phyloP scores from a whole-genome alignment of 1,284 basidiomycete species.

The Thelephora terrestris region DNA sequence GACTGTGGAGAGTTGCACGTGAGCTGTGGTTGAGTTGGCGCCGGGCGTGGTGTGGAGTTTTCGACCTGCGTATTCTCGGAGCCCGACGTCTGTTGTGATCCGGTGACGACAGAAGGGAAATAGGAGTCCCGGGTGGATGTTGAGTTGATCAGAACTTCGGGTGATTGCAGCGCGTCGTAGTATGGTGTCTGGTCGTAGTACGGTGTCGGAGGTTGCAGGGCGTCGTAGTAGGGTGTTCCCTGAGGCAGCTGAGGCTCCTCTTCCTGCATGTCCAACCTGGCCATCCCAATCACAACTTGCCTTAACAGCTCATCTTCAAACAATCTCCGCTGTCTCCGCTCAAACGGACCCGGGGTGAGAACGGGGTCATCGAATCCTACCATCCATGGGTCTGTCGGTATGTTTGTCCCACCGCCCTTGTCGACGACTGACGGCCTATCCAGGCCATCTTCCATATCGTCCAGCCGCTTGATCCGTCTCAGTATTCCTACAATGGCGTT shows the following conservation, averaged over 20 bases:
- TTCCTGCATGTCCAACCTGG: conserved; percentile 48
- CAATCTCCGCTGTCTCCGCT: conserved; percentile 42
- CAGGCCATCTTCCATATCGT: conserved; percentile 27
- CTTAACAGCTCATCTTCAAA: conserved; percentile 75
- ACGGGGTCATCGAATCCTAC: conserved; percentile 21
- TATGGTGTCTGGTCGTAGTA: neutral
- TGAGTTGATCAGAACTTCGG: neutral
- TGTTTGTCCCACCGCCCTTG: conserved; percentile 7
- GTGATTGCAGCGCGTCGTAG: neutral
- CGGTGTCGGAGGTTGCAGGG: neutral
- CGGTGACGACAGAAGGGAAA: neutral
- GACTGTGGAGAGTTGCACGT: neutral
- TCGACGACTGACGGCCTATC: conserved; percentile 5
- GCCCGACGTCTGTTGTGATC: neutral
- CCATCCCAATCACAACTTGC: conserved; percentile 84
- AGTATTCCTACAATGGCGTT: conserved; percentile 74
- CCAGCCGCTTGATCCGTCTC: conserved; percentile 46
- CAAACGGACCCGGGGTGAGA: conserved; percentile 38
- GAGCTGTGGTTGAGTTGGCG: neutral
- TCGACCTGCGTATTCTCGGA: neutral
- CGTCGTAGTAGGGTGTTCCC: neutral
- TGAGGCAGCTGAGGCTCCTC: conserved; percentile 7
- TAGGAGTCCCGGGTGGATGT: neutral
- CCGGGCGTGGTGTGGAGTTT: neutral
- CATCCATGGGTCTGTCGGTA: conserved; percentile 16